A percentile compares a stretch with the other conserved stretches of the same genome.
Conservation (phyloP, 2,329 filamentous ascomycete genomes). For the Exophiala spinifera region DNA sequence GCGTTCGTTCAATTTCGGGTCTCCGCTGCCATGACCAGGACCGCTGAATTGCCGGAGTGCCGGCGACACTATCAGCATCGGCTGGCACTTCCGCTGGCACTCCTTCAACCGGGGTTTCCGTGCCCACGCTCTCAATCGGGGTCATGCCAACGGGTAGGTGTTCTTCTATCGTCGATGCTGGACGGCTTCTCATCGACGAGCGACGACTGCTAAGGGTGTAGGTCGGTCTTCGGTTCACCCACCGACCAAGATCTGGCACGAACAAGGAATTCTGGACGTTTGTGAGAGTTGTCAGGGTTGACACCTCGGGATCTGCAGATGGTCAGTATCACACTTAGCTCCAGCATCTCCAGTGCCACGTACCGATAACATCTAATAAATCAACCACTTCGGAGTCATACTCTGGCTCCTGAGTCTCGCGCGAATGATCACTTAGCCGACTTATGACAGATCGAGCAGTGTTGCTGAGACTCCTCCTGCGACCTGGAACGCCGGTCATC, state of each 20-base stretch:
- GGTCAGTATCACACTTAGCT: slow-evolving; percentile 30
- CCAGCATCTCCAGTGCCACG: slow-evolving; percentile 29
- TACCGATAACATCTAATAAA: slow-evolving; percentile 66
- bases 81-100: slow-evolving; percentile 30
- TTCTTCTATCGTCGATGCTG: slow-evolving; percentile 11
- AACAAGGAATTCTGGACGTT: slow-evolving; percentile 91
- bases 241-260: slow-evolving; percentile 72
- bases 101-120: slow-evolving; percentile 27
- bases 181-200: slow-evolving; percentile 10
- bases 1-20: slow-evolving; percentile 31
- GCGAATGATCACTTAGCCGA: slow-evolving; percentile 21
- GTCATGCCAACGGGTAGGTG: slow-evolving; percentile 42
- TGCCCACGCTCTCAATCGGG: slow-evolving; percentile 35
- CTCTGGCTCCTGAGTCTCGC: slow-evolving; percentile 37
- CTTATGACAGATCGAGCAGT: slow-evolving; percentile 27
- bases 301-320: slow-evolving; percentile 72
- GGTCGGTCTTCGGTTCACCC: slow-evolving; percentile 73
- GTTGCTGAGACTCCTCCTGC: slow-evolving; percentile 24
- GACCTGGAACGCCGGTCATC: slow-evolving; percentile 10
- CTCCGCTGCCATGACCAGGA: slow-evolving; percentile 25
- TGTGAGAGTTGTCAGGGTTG: slow-evolving; percentile 76
- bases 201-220: slow-evolving; percentile 56
- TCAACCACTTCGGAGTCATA: slow-evolving; percentile 64
- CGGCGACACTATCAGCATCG: slow-evolving; percentile 6
- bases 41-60: slow-evolving; percentile 14